Evolutionary conservation across 331 rosid genomes (phyloP).

Genomic region (Arachis monticola): DNA sequence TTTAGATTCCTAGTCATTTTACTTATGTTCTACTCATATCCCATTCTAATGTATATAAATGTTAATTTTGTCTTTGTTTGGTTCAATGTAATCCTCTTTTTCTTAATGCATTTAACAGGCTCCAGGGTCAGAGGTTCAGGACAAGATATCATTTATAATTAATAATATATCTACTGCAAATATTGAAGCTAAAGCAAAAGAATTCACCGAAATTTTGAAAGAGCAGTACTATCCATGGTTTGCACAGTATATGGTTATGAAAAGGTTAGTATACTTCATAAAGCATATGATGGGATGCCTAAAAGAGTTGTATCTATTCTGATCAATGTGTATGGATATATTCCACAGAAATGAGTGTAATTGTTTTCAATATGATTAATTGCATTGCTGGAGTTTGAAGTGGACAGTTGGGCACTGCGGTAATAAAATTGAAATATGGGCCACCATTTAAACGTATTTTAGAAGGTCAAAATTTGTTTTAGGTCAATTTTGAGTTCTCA

Average conservation of each 20-base stretch:
- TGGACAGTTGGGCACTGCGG: neutral
- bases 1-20: slow-evolving; percentile 13
- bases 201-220: slow-evolving; percentile 71
- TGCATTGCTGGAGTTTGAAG: slow-evolving; percentile 10
- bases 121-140: slow-evolving; percentile 94
- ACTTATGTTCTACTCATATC: slow-evolving; percentile 2
- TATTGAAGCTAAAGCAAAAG: slow-evolving; percentile 79
- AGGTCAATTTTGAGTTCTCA: neutral
- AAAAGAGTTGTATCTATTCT: slow-evolving; percentile 6
- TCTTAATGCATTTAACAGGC: slow-evolving; percentile 60
- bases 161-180: slow-evolving; percentile 82
- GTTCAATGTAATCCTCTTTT: slow-evolving; percentile 25
- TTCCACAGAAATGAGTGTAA: neutral
- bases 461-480: slow-evolving; percentile 11
- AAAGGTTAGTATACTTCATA: slow-evolving; percentile 61
- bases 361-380: slow-evolving; percentile 7
- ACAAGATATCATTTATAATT: slow-evolving; percentile 91
- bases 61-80: neutral
- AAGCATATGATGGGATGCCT: slow-evolving; percentile 25
- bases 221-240: slow-evolving; percentile 95
- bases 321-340: slow-evolving; percentile 9
- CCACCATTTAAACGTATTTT: slow-evolving; percentile 2
- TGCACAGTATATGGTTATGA: slow-evolving; percentile 99
- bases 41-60: slow-evolving; percentile 5
- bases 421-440: neutral